phyloP scores from a whole-genome alignment of 352 stramenopile species.

The Peronospora farinosa region DNA sequence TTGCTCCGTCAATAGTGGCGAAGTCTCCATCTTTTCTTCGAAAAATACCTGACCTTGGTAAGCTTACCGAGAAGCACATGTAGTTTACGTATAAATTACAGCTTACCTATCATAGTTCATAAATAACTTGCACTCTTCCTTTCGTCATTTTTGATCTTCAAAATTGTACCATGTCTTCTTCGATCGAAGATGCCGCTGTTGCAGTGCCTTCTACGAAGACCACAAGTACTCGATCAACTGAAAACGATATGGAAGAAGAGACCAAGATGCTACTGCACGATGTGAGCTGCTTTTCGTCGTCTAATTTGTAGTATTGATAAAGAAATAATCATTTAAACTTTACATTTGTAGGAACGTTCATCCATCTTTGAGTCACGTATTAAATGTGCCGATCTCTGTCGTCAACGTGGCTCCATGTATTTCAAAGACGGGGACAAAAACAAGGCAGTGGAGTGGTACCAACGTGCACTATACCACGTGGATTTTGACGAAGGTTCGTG shows the following conservation, averaged over 20 bases:
- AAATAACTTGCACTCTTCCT: neutral
- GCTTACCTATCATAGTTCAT: neutral
- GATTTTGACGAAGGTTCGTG: conserved; percentile 84
- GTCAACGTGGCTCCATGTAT: conserved; percentile 48
- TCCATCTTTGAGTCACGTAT: conserved; percentile 82
- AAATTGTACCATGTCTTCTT: conserved; percentile 2
- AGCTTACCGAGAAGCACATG: neutral
- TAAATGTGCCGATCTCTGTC: conserved; percentile 54
- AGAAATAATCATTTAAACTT: conserved; percentile 8
- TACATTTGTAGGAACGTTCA: conserved; percentile 55
- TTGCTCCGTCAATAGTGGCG: conserved; percentile 33
- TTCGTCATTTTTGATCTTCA: neutral
- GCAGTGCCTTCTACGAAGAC: conserved; percentile 1
- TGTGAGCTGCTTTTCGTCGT: conserved; percentile 12
- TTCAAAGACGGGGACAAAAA: conserved; percentile 51
- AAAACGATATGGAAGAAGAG: conserved; percentile 22
- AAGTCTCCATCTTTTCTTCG: conserved; percentile 6
- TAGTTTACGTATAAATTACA: conserved; percentile 4
- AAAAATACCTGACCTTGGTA: neutral
- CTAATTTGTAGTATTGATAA: conserved; percentile 8
- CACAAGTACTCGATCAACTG: neutral
- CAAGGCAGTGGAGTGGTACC: conserved; percentile 58
- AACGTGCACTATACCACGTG: conserved; percentile 71
- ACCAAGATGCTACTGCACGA: conserved; percentile 31
- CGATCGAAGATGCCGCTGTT: neutral